These are phyloP conservation scores for Kuraishia borneana DNA, from an alignment of 805 yeast species.

Conservation along the genomic window DNA sequence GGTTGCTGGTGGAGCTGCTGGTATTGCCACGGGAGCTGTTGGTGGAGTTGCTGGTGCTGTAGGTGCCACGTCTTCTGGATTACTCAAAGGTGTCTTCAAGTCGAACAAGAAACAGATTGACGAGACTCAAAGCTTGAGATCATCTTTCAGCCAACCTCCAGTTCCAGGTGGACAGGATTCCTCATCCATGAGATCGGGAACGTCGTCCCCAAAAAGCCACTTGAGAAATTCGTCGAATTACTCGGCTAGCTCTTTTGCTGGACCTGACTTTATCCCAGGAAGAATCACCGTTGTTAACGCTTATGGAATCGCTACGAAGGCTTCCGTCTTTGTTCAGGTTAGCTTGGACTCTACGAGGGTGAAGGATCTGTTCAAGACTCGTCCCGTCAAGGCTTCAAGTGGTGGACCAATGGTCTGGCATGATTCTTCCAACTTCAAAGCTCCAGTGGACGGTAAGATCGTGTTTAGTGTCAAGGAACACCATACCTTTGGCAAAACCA, in stretches of 20 bases:
- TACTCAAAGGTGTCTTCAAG: slow-evolving; percentile 33
- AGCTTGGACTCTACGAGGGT: slow-evolving; percentile 26
- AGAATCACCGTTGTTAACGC: slow-evolving; percentile 35
- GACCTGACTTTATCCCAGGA: slow-evolving; percentile 36
- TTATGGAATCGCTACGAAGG: slow-evolving; percentile 8
- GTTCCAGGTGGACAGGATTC: slow-evolving; percentile 18
- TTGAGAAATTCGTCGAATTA: slow-evolving; percentile 7
- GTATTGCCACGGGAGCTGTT: slow-evolving; percentile 26
- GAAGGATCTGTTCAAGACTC: slow-evolving; percentile 58
- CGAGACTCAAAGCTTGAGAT: slow-evolving; percentile 9
- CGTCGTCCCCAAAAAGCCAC: slow-evolving; percentile 5
- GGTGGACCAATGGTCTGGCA: slow-evolving; percentile 38
- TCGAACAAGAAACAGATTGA: slow-evolving; percentile 6
- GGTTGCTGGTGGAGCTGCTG: slow-evolving; percentile 29
- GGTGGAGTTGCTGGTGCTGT: slow-evolving; percentile 16
- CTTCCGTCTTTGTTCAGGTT: slow-evolving; percentile 39
- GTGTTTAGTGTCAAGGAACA: slow-evolving; percentile 52
- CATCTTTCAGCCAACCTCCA: slow-evolving; percentile 9
- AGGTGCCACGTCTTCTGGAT: slow-evolving; percentile 20
- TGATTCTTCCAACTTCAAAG: slow-evolving; percentile 58
- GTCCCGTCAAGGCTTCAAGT: slow-evolving; percentile 35
- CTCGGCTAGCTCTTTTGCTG: slow-evolving; percentile 21
- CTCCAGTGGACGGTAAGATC: slow-evolving; percentile 49
- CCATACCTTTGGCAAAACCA: slow-evolving; percentile 64
- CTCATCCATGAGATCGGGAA: slow-evolving; percentile 25